Evolutionary conservation across 306 rosid genomes (phyloP), one percentile per base, ranked within the genome.

Genomic region (Vicia villosa): DNA sequence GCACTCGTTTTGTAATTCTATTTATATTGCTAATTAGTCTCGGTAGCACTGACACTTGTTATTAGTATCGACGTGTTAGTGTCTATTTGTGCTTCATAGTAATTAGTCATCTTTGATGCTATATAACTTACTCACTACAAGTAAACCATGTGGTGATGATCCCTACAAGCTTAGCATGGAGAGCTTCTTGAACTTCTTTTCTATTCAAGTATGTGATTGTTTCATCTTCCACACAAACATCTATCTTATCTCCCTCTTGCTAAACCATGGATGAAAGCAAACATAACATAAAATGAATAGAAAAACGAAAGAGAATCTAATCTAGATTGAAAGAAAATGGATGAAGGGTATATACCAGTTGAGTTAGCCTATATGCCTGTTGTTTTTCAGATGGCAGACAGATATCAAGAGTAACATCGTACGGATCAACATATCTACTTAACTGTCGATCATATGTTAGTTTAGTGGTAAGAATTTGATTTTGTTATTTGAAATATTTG

Each of bases 211-310:
- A 91, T 5, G 54, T 28, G 8, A 34, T 10, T 9, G 83, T 81
- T 74, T 86, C 81, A 66, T 91, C 92, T 40, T 82, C 91, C 46
- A 85, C 84, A 74, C 96, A 91, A 16, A 86, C 92, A 79, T 88
- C 95, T 78, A 86, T 38, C 22, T 77, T 81, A 42, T 30, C 86
- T 3, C 58, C 64, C 12, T 76, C 83, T 84, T 81, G 86, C 83
- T 84, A n/a, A 45, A 24, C 15, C 6, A 46, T 28, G 12, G 14
- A 65, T 17, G 21, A 83, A 56, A 15, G 7, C 14, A 20, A 28
- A 8, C 24, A 42, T 34, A 60, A 21, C 1, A 59, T 2, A 65
- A 68, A 36, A 21, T 36, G 11, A 47, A 8, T 24, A 10, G 8
- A 5, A 19, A 50, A 30, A 40, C 14, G 21, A 68, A 40, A 11